Base-by-base conservation (phyloP, 208 protist genomes). In the Endotrypanum monterogeii region DNA sequence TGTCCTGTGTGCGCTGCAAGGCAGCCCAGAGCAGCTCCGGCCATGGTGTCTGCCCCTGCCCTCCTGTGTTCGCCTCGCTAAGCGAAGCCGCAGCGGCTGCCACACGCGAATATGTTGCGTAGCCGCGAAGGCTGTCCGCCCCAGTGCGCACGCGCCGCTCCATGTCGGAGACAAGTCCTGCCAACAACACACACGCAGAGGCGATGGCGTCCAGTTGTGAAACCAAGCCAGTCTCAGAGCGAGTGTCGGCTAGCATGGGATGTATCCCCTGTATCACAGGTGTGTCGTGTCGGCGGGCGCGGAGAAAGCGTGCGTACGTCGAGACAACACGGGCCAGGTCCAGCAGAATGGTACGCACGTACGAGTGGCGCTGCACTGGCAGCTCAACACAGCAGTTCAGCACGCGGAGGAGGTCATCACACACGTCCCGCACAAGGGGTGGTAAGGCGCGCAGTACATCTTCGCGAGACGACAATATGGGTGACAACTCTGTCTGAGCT, bases 131-230 rank as follows among this genome's bases (percentile, higher is more conserved):
- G 18, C 83, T 76, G 67, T 83, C 83, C n/a, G 88, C 88, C 41
- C 83, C 84, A 50, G 81, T 88, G 67, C 92, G 91, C 23, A 92
- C 88, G 56, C 89, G 80, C 20, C 79, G 79, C 56, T 76, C 71
- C 91, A 96, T 96, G 58, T 91, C 85, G 6, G 78, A 67, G 25
- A 94, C 80, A 46, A 96, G 73, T 25, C 79, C 80, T 11, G 91
- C 89, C 14, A 93, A 67, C 12, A 94, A 66, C 11, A 78, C 63
- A 52, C 85, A 89, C 18, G 83, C 86, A 0, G 85, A 80, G 3
- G 85, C 87, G 50, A 76, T 69, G 55, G 55, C 61, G 18, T 74
- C 70, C 7, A 88, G 66, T 54, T 82, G 73, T 60, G 78, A 67
- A 55, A 86, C 35, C 32, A 79, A 44, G n/a, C 35, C 32, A 11